Evolutionary conservation across 208 protist species (phyloP), one percentile per base, ranked within the genome.

Genomic region (Phytomonas sp.): DNA sequence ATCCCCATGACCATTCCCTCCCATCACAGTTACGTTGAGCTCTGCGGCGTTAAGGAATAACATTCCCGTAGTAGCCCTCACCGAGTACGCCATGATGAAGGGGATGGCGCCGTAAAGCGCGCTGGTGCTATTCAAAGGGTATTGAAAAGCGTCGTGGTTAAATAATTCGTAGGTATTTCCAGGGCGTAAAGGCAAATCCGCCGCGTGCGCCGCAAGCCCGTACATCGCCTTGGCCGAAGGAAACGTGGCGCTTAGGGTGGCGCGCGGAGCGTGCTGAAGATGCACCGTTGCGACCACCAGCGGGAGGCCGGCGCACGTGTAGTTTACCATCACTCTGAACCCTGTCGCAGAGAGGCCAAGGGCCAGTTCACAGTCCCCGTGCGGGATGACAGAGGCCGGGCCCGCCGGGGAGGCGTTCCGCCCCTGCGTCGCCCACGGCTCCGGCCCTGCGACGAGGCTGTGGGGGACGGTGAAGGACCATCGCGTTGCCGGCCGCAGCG

Each of bases 141-240:
- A 99, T 75, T 98, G 85, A 76, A 99, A 99, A 6, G 99, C 95
- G 73, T 99, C 99, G 0, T 98, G 88, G 78, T 99, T 99, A 75
- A 91, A 99, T 40, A 99, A 82, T 31, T 95, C 79, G 78, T 99
- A 99, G 8, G 91, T 92, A 11, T 86, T 72, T 32, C 82, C 81
- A 0, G 63, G 66, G 11, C 87, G 81, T 4, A 99, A 77, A n/a
- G 94, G 32, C 1, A 99, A 67, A 67, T 91, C 80, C 31, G 86
- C 91, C 0, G 97, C 93, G 79, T 99, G 98, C 75, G 99, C 97
- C 19, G 98, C 94, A 37, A 99, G 92, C 45, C 97, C 98, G 76
- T 98, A 99, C 8, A 99, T 70, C 45, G 83, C 86, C 60, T 83
- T 63, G 11, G 89, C 84, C 1, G 67, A 33, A 0, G 89, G 87